Percentiles rank a stretch among this genome's conserved stretches.
Conservation (phyloP, 2,329 filamentous ascomycete species). For the Blastomyces gilchristii region DNA sequence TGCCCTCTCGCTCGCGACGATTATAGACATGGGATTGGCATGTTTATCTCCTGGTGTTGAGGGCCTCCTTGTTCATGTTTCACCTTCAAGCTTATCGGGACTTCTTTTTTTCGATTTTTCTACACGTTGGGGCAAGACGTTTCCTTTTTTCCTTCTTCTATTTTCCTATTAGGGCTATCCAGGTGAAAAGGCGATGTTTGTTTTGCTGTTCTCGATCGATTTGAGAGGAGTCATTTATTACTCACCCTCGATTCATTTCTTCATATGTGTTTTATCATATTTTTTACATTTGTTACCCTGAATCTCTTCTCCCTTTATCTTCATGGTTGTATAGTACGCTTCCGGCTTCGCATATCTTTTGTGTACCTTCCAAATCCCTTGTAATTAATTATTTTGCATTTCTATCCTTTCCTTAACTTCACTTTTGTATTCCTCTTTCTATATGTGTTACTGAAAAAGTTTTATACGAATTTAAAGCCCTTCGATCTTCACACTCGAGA, state of each 20-base stretch:
- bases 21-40: conserved; percentile 4
- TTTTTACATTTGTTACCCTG: neutral
- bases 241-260: neutral
- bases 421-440: neutral
- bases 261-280: neutral
- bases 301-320: conserved; percentile 2
- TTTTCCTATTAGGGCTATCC: neutral
- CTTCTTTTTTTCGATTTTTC: neutral
- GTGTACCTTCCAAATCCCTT: neutral
- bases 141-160: neutral
- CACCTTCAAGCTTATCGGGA: neutral
- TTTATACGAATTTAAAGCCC: neutral
- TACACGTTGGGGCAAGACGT: neutral
- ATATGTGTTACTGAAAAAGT: neutral
- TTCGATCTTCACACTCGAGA: neutral
- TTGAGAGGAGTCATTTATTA: neutral
- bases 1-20: neutral
- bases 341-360: neutral
- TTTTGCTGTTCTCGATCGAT: neutral
- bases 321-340: neutral
- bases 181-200: conserved; percentile 2
- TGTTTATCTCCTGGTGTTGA: neutral
- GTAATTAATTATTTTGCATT: neutral
- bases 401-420: neutral
- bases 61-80: neutral